phyloP scores from a whole-genome alignment of 179 eudicot genomes.

The Heliamphora pulchella region DNA sequence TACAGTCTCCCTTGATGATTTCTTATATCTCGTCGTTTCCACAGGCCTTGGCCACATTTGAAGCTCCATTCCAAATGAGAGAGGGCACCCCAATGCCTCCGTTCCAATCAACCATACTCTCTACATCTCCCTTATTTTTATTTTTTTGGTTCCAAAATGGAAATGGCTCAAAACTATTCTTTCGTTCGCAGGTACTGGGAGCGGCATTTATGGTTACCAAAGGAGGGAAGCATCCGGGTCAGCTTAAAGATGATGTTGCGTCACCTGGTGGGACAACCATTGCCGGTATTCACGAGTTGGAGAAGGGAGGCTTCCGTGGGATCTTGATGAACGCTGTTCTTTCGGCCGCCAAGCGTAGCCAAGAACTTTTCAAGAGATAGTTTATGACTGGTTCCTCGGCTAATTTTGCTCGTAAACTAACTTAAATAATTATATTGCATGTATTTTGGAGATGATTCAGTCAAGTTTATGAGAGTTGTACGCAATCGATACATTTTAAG shows the following conservation, averaged over 20 bases:
- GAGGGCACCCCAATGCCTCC: too few relatives aligned
- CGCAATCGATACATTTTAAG: background rate
- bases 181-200: slow-evolving; percentile 65
- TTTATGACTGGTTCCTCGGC: background rate
- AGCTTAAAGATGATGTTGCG: slow-evolving; percentile 94
- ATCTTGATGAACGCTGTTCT: slow-evolving; percentile 93
- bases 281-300: slow-evolving; percentile 89
- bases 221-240: slow-evolving; percentile 85
- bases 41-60: background rate
- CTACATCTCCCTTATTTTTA: background rate
- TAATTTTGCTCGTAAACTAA: background rate
- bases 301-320: slow-evolving; percentile 87
- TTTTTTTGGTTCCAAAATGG: background rate
- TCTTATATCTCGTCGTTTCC: too few relatives aligned
- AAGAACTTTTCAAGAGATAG: slow-evolving; percentile 53
- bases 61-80: background rate
- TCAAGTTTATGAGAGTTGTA: background rate
- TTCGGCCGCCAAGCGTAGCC: slow-evolving; percentile 69
- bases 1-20: background rate
- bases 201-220: slow-evolving; percentile 78
- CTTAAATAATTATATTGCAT: background rate
- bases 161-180: background rate
- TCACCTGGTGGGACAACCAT: slow-evolving; percentile 91
- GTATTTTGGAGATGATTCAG: background rate
- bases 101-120: background rate